Base-by-base conservation (phyloP, 2,329 filamentous ascomycete species). In the Monosporascus sp. region DNA sequence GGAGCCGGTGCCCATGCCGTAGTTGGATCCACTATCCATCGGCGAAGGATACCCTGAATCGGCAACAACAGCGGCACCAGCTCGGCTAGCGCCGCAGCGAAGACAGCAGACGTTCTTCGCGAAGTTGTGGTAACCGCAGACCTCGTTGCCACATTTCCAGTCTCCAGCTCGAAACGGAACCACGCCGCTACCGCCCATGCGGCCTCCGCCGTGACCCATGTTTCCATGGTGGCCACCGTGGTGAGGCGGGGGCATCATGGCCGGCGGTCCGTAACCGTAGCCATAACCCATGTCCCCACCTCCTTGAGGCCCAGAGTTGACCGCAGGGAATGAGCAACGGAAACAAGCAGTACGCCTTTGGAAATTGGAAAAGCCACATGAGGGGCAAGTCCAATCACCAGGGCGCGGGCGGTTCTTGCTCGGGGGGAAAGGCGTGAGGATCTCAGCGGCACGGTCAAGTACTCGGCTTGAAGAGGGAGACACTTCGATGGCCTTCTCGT, bases 51-150 rank as follows among this genome's bases (percentile, higher is more conserved):
- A 96, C 44, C 89, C 90, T 40, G 91, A 93, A 71, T 97, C 94
- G 31, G 93, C 93, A 54, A 97, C 91, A 49, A 99, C 89, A 17
- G 93, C 92, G 55, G 94, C 94, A 58, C 89, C 91, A 56, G 93
- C 93, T 64, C 94, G 90, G 71, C 91, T 95, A 51, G 93, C 94
- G 70, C 94, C 94, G 69, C 94, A 99, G 55, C 94, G 89, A 58
- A 99, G 84, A 73, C 94, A 99, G 74, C 91, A 96, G 54, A 97
- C 93, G 66, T 99, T 99, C 83, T 99, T 99, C 57, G 94, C 94
- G 69, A 99, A 99, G 77, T 99, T 99, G 78, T 99, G 94, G 73
- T 99, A 99, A 54, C 89, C 91, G 70, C 94, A 99, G 38, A 92
- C 91, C 68, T 99, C 94, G 60, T 94, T 94, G 53, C 94, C 94